A percentile compares a stretch with the other conserved stretches of the same genome.
phyloP scores from a whole-genome alignment of 257 asterid genomes.

The Nicotiana otophora region DNA sequence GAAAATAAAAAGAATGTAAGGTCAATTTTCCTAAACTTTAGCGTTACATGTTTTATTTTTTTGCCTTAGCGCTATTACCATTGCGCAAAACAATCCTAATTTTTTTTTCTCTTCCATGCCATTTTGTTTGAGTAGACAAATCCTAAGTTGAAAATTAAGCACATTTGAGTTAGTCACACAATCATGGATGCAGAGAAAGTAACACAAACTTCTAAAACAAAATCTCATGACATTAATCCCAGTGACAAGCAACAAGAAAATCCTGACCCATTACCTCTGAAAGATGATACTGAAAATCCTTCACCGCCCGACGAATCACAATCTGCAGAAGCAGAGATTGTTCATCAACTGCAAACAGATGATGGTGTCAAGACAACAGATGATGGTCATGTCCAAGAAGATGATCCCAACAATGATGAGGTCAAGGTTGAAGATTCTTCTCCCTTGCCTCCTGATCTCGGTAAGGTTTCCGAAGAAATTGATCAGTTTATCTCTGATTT shows the following conservation, averaged over 20 bases:
- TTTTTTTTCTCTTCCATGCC: background rate
- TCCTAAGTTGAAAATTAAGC: too few relatives aligned
- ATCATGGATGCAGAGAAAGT: slow-evolving; percentile 52
- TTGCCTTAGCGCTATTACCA: too few relatives aligned
- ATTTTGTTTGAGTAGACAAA: background rate
- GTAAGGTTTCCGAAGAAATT: slow-evolving; percentile 46
- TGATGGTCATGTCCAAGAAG: background rate
- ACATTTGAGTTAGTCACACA: background rate
- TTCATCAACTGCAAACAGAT: background rate
- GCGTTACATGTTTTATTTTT: background rate
- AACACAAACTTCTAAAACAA: slow-evolving; percentile 27
- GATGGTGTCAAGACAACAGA: background rate
- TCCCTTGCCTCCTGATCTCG: slow-evolving; percentile 65
- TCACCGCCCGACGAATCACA: slow-evolving; percentile 4
- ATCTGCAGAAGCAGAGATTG: slow-evolving; percentile 5
- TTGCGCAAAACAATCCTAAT: background rate
- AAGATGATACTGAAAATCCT: background rate
- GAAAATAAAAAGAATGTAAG: background rate
- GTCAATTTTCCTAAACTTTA: background rate
- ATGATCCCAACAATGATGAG: slow-evolving; percentile 10
- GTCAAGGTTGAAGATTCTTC: slow-evolving; percentile 21
- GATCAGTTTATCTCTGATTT: slow-evolving; percentile 48
- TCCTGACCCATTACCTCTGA: background rate
- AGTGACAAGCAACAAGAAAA: slow-evolving; percentile 5
- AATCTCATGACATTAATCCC: background rate